Conservation (phyloP, 352 stramenopile species). For the Pythium monospermum region DNA sequence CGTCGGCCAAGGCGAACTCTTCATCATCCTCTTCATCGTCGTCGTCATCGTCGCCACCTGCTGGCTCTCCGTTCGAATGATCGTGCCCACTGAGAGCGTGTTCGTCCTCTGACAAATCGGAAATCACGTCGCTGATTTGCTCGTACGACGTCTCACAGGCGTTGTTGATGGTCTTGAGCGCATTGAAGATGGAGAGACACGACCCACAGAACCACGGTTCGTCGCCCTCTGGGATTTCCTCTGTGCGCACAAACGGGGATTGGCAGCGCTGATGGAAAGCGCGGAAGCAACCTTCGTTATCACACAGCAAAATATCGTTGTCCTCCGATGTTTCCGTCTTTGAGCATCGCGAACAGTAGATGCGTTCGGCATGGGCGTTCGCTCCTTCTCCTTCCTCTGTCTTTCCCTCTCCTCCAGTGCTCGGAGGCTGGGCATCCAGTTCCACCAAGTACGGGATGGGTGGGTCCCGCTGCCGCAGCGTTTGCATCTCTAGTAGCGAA, state of each 20-base stretch:
- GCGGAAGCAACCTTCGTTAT: constrained; percentile 63
- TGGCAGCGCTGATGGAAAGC: constrained; percentile 82
- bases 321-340: constrained; percentile 53
- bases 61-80: constrained; percentile 12
- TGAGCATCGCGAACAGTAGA: constrained; percentile 74
- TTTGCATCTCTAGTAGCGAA: constrained; percentile 27
- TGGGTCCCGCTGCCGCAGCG: constrained; percentile 42
- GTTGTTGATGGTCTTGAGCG: constrained; percentile 75
- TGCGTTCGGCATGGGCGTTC: constrained; percentile 30
- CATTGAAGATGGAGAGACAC: constrained; percentile 73
- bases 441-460: constrained; percentile 41
- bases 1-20: constrained; percentile 24
- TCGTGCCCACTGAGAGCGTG: constrained; percentile 4
- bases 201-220: constrained; percentile 81
- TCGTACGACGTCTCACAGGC: constrained; percentile 72
- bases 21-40: constrained; percentile 36
- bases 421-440: constrained; percentile 10
- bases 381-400: constrained; percentile 5
- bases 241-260: constrained; percentile 45
- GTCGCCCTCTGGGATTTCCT: constrained; percentile 54
- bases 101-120: constrained; percentile 35
- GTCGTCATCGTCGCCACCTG: constrained; percentile 37
- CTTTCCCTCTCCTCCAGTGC: not conserved
- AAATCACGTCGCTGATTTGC: constrained; percentile 45
- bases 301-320: constrained; percentile 85